Conservation (phyloP, 2,329 filamentous ascomycete species). For the Hypoxylon sp. region DNA sequence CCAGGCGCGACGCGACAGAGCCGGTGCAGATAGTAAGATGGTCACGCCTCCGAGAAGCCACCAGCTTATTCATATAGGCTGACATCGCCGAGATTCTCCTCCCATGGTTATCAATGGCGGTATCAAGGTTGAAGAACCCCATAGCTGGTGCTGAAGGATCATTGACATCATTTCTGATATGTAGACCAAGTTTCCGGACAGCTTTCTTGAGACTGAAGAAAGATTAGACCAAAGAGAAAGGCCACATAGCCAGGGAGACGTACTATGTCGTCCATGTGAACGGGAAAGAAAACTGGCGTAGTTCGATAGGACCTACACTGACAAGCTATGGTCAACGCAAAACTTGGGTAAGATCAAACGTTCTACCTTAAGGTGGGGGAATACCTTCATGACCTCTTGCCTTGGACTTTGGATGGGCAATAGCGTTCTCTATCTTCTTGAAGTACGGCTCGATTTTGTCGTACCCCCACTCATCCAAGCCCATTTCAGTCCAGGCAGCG, state of each 20-base stretch:
- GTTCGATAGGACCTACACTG: conserved; percentile 33
- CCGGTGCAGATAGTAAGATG: conserved; percentile 46
- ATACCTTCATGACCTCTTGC: conserved; percentile 42
- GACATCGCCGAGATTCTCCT: conserved; percentile 40
- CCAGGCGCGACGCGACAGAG: conserved; percentile 42
- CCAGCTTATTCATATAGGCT: conserved; percentile 41
- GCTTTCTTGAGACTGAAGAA: conserved; percentile 38
- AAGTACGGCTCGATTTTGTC: conserved; percentile 48
- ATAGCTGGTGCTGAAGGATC: conserved; percentile 41
- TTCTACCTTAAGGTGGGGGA: not conserved
- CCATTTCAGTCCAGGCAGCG: conserved; percentile 44
- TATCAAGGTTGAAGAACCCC: conserved; percentile 43
- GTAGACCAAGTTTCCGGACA: conserved; percentile 41
- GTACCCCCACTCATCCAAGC: conserved; percentile 48
- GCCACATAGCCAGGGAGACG: not conserved
- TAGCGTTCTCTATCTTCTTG: conserved; percentile 41
- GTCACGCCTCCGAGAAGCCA: conserved; percentile 32
- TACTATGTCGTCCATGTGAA: conserved; percentile 18
- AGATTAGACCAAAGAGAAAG: not conserved
- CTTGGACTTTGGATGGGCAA: conserved; percentile 12
- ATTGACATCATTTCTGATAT: conserved; percentile 42
- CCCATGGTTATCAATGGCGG: conserved; percentile 40
- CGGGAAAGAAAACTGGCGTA: conserved; percentile 15
- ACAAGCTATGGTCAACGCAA: not conserved
- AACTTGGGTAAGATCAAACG: not conserved